Conservation (phyloP, 2,329 filamentous ascomycete species). For the Fusarium musae region DNA sequence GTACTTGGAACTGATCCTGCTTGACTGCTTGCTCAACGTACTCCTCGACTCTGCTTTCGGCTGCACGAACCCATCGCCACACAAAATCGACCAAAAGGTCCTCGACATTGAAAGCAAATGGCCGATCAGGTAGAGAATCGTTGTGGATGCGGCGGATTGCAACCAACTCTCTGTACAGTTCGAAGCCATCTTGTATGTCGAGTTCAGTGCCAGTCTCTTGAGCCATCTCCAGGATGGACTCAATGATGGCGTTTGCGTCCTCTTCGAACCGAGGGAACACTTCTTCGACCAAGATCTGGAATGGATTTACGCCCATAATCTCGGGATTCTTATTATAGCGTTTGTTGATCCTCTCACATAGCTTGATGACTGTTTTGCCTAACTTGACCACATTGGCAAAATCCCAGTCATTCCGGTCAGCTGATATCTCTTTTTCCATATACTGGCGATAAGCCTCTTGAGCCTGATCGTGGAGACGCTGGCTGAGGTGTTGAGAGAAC, state of each 20-base stretch:
- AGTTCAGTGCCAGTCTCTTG: constrained; percentile 78
- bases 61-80: constrained; percentile 90
- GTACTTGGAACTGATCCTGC: constrained; percentile 86
- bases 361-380: constrained; percentile 84
- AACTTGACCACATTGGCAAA: constrained; percentile 91
- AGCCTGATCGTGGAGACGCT: constrained; percentile 79
- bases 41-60: constrained; percentile 80
- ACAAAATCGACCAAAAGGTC: constrained; percentile 89
- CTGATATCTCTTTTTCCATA: constrained; percentile 82
- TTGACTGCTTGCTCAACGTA: constrained; percentile 93
- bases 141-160: constrained; percentile 85
- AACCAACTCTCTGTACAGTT: constrained; percentile 88
- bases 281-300: constrained; percentile 80
- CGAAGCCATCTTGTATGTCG: constrained; percentile 90
- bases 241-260: constrained; percentile 86
- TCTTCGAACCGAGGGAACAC: constrained; percentile 91
- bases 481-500: constrained; percentile 77
- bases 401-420: constrained; percentile 85
- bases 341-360: constrained; percentile 91
- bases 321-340: constrained; percentile 88
- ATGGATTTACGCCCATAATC: constrained; percentile 78
- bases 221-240: constrained; percentile 79
- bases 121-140: constrained; percentile 75
- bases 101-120: constrained; percentile 91
- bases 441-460: constrained; percentile 82